Conservation (phyloP, 2,329 filamentous ascomycete genomes). For the Nemania bipapillata region DNA sequence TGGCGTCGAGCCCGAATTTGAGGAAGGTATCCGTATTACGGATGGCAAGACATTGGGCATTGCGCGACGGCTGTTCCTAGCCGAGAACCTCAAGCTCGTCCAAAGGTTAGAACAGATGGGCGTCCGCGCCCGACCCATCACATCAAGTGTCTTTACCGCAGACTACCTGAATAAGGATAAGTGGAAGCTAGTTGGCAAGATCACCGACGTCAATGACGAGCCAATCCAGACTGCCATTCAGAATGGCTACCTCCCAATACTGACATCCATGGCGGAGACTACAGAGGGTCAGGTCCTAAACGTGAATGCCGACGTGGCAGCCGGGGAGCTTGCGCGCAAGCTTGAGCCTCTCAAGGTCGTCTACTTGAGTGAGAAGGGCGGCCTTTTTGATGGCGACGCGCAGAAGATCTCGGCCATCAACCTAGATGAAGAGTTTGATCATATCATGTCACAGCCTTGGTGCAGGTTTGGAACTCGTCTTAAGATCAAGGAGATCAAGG, state of each 20-base stretch:
- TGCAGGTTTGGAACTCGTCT: constrained; percentile 92
- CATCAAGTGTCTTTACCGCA: constrained; percentile 87
- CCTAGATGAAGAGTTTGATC: constrained; percentile 93
- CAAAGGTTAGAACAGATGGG: constrained; percentile 90
- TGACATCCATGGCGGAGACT: constrained; percentile 96
- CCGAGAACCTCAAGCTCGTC: constrained; percentile 93
- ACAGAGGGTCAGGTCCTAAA: constrained; percentile 92
- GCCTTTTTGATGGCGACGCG: constrained; percentile 89
- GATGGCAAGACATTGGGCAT: constrained; percentile 94
- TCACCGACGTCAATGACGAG: constrained; percentile 88
- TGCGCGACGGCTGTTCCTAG: constrained; percentile 89
- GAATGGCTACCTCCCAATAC: constrained; percentile 88
- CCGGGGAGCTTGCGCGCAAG: constrained; percentile 87
- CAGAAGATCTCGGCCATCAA: constrained; percentile 98
- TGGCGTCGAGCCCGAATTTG: constrained; percentile 92
- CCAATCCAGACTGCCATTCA: constrained; percentile 92
- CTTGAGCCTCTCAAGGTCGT: constrained; percentile 96
- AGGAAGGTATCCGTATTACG: constrained; percentile 94
- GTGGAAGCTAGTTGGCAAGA: constrained; percentile 94
- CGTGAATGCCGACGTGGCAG: constrained; percentile 96
- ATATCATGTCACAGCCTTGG: constrained; percentile 93
- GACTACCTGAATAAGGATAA: constrained; percentile 97
- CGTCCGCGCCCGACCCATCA: constrained; percentile 87
- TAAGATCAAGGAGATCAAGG: constrained; percentile 98
- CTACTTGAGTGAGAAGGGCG: constrained; percentile 98